A percentile compares a stretch with the other conserved stretches of the same genome.
Conservation (phyloP, 2,329 filamentous ascomycete genomes). For the Truncatella angustata region DNA sequence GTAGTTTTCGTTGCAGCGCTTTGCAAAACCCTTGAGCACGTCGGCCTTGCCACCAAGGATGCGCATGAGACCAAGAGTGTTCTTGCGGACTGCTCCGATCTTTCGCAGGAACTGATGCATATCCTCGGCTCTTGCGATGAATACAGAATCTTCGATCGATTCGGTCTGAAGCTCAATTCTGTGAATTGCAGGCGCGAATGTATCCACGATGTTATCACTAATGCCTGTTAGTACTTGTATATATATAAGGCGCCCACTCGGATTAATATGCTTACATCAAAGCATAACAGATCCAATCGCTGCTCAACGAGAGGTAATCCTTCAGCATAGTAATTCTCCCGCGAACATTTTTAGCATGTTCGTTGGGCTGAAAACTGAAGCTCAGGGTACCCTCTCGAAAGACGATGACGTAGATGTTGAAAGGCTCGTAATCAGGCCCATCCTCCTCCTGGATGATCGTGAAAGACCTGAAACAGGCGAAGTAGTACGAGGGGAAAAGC, state of each 20-base stretch:
- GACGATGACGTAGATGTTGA: slow-evolving; percentile 95
- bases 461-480: slow-evolving; percentile 96
- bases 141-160: slow-evolving; percentile 91
- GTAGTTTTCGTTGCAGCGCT: slow-evolving; percentile 98
- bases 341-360: slow-evolving; percentile 83
- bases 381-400: slow-evolving; percentile 94
- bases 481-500: slow-evolving; percentile 96
- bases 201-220: slow-evolving; percentile 95
- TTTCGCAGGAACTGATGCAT: slow-evolving; percentile 82
- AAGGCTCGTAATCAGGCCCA: slow-evolving; percentile 83
- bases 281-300: slow-evolving; percentile 99
- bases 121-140: slow-evolving; percentile 86
- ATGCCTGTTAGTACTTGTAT: neutral
- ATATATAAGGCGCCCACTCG: slow-evolving; percentile 22
- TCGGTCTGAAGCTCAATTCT: slow-evolving; percentile 88
- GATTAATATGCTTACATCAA: slow-evolving; percentile 67
- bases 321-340: slow-evolving; percentile 89
- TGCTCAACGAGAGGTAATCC: slow-evolving; percentile 91
- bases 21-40: slow-evolving; percentile 94
- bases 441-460: slow-evolving; percentile 73
- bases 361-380: slow-evolving; percentile 87
- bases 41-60: slow-evolving; percentile 97
- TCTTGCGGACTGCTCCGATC: slow-evolving; percentile 89
- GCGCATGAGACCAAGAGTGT: slow-evolving; percentile 89
- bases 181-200: slow-evolving; percentile 84